phyloP scores from a whole-genome alignment of 192 early-diverging fungal genomes.

The Podila horticola region DNA sequence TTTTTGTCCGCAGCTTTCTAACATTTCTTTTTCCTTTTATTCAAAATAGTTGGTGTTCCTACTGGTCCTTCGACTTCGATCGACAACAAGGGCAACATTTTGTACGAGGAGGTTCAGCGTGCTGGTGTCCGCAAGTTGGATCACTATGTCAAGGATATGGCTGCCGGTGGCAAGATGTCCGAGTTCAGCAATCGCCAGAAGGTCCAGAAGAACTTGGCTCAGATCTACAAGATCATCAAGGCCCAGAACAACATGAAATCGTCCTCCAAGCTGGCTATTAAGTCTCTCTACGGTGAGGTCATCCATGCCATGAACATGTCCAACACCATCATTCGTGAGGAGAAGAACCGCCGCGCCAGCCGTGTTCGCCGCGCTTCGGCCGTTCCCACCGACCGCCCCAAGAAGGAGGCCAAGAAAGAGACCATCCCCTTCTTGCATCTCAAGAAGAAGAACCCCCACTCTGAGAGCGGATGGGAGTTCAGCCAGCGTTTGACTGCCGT shows the following conservation, averaged over 20 bases:
- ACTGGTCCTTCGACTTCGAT: slow-evolving; percentile 85
- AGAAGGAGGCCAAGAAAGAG: slow-evolving; percentile 66
- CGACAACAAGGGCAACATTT: slow-evolving; percentile 82
- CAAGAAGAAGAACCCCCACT: slow-evolving; percentile 72
- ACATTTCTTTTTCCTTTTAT: slow-evolving; percentile 5
- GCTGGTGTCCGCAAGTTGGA: slow-evolving; percentile 87
- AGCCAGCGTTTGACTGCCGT: slow-evolving; percentile 78
- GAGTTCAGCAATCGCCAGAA: slow-evolving; percentile 81
- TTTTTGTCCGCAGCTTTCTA: not conserved
- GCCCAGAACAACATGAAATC: slow-evolving; percentile 82
- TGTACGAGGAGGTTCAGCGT: slow-evolving; percentile 88
- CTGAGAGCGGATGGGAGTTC: slow-evolving; percentile 87
- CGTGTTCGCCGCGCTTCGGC: slow-evolving; percentile 62
- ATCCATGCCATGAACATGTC: slow-evolving; percentile 81
- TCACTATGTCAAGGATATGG: slow-evolving; percentile 93
- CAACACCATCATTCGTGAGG: slow-evolving; percentile 72
- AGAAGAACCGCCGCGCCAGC: slow-evolving; percentile 54
- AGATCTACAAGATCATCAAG: slow-evolving; percentile 84
- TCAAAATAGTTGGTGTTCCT: slow-evolving; percentile 78
- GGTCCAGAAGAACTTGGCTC: slow-evolving; percentile 80
- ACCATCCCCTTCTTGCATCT: slow-evolving; percentile 83
- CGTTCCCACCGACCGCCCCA: slow-evolving; percentile 58
- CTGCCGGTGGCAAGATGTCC: slow-evolving; percentile 72
- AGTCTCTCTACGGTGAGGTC: slow-evolving; percentile 77
- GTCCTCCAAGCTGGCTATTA: slow-evolving; percentile 73